A percentile compares a stretch with the other conserved stretches of the same genome.
phyloP scores from a whole-genome alignment of 129 eudicot species.

The Erigeron canadensis region DNA sequence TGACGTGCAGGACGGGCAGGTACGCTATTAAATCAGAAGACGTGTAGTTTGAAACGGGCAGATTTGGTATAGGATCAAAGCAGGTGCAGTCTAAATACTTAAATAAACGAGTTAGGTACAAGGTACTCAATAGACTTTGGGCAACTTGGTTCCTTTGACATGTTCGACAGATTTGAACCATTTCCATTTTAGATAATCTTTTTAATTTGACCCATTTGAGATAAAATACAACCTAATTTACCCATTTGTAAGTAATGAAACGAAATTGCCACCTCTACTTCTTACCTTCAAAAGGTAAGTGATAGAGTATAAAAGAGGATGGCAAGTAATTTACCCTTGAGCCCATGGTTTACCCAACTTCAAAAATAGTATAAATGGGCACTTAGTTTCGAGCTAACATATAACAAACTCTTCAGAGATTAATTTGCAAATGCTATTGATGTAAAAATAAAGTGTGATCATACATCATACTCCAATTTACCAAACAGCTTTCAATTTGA shows the following conservation, averaged over 20 bases:
- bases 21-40: too few species aligned
- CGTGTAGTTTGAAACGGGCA: too few species aligned
- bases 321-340: not conserved
- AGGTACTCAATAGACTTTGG: too few species aligned
- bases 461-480: constrained; percentile 9
- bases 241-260: not conserved
- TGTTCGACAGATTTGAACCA: not conserved
- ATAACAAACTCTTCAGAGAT: not conserved
- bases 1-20: too few species aligned
- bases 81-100: too few species aligned
- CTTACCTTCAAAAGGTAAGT: not conserved
- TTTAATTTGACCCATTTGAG: too few species aligned
- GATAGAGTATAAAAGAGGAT: not conserved
- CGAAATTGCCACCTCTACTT: not conserved
- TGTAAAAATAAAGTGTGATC: not conserved
- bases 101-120: too few species aligned
- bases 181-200: too few species aligned
- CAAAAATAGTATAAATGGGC: too few species aligned
- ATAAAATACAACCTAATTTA: not conserved
- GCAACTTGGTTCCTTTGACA: not conserved
- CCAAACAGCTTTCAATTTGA: constrained; percentile 12
- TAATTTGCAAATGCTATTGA: constrained; percentile 9
- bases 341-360: too few species aligned
- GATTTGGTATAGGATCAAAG: too few species aligned
- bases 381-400: not conserved